phyloP scores from a whole-genome alignment of 345 rosid species.

The Cardamine occulta region DNA sequence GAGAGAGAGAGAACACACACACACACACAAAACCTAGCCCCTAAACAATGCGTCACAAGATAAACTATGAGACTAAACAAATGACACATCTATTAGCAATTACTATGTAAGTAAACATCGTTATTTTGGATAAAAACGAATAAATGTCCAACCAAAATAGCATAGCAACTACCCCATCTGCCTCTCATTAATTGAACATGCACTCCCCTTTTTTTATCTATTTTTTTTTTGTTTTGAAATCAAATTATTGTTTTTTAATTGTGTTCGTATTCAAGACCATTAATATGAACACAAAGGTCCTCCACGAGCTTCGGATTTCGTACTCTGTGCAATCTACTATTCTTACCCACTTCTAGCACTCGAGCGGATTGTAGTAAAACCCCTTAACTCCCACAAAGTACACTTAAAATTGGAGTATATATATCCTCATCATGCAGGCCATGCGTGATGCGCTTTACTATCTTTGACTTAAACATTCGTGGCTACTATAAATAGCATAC shows the following conservation, averaged over 20 bases:
- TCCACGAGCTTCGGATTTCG: constrained; percentile 39
- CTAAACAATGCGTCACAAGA: constrained; percentile 8
- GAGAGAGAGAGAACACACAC: not conserved
- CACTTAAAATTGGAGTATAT: not conserved
- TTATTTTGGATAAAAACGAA: constrained; percentile 36
- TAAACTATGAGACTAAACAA: constrained; percentile 22
- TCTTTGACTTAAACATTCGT: constrained; percentile 25
- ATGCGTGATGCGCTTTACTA: constrained; percentile 10
- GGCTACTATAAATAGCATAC: not conserved
- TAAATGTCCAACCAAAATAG: constrained; percentile 33
- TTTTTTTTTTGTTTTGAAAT: too few species aligned
- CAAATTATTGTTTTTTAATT: not conserved
- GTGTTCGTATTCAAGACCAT: not conserved
- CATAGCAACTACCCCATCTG: constrained; percentile 44
- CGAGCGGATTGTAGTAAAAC: constrained; percentile 26
- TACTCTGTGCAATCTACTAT: constrained; percentile 8
- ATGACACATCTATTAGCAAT: not conserved
- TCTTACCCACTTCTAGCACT: constrained; percentile 24
- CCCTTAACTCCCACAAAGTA: constrained; percentile 6
- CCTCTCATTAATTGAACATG: constrained; percentile 41
- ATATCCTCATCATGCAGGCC: constrained; percentile 13
- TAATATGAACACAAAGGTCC: constrained; percentile 11
- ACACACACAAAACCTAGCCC: constrained; percentile 3
- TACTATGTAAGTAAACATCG: constrained; percentile 13
- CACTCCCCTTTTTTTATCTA: not conserved